These are phyloP conservation scores for Volvox carteri DNA, from an alignment of 163 green algal genomes.

Conservation along the genomic window DNA sequence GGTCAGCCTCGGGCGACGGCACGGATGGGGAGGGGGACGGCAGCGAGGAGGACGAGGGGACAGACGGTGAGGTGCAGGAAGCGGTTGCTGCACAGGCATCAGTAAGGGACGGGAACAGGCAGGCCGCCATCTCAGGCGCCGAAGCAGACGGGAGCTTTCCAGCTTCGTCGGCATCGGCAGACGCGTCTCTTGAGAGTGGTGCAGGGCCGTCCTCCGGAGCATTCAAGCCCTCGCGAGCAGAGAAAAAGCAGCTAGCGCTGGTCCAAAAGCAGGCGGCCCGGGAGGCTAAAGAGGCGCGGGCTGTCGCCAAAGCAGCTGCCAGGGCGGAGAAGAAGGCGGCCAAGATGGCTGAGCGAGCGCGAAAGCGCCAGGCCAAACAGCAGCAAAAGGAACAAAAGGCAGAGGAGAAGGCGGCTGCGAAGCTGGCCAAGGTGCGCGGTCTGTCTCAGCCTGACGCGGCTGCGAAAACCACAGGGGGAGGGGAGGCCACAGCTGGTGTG, in stretches of 20 bases:
- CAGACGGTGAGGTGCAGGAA: not conserved
- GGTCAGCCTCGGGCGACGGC: not conserved
- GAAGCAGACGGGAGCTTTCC: not conserved
- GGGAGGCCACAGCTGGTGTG: not conserved
- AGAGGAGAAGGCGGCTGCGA: slow-evolving; percentile 26
- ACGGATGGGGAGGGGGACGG: not conserved
- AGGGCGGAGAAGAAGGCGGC: slow-evolving; percentile 14
- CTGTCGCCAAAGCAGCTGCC: not conserved
- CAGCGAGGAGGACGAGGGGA: not conserved
- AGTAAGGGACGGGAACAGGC: no score
- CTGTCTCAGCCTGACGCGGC: not conserved
- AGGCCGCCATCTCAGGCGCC: not conserved
- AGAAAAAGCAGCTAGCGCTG: slow-evolving; percentile 15
- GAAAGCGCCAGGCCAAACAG: slow-evolving; percentile 6
- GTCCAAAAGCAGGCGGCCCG: not conserved
- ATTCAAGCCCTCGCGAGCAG: not conserved
- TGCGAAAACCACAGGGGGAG: not conserved
- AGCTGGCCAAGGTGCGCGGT: not conserved
- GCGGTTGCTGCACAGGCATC: no score
- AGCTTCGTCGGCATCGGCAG: no score
- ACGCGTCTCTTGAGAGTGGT: no score
- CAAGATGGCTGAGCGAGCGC: not conserved
- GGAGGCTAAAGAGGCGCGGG: not conserved
- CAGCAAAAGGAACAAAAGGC: not conserved
- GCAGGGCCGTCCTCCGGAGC: not conserved